Evolutionary conservation across 2,329 filamentous ascomycete genomes (phyloP).

Genomic region (Curvularia lunata): DNA sequence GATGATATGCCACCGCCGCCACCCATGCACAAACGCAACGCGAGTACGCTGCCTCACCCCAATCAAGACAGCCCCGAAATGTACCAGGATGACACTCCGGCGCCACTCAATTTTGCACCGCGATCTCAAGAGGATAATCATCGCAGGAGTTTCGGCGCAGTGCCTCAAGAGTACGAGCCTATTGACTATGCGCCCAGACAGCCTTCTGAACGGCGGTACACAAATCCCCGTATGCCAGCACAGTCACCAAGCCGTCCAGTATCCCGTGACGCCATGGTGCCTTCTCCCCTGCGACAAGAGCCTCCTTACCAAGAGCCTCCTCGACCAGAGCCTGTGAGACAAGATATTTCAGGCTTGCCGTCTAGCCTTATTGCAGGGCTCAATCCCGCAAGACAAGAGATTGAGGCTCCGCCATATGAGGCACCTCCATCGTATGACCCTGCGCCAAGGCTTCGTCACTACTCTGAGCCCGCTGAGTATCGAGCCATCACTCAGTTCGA

Average conservation of each 20-base stretch:
- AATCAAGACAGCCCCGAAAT: conserved; percentile 28
- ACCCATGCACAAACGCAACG: conserved; percentile 47
- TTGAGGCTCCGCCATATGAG: conserved; percentile 33
- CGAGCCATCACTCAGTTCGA: conserved; percentile 43
- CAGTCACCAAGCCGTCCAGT: conserved; percentile 40
- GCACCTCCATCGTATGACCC: conserved; percentile 30
- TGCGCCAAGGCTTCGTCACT: conserved; percentile 37
- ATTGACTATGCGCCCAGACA: conserved; percentile 33
- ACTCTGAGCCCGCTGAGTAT: conserved; percentile 46
- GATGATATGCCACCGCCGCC: conserved; percentile 57
- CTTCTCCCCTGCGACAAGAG: conserved; percentile 27
- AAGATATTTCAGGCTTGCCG: conserved; percentile 36
- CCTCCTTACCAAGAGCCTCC: conserved; percentile 37
- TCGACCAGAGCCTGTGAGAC: conserved; percentile 40
- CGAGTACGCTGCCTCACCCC: conserved; percentile 38
- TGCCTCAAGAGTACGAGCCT: conserved; percentile 34
- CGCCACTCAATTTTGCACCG: conserved; percentile 40
- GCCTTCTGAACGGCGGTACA: conserved; percentile 43
- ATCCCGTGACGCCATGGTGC: conserved; percentile 43
- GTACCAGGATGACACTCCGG: conserved; percentile 40
- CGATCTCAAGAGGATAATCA: conserved; percentile 39
- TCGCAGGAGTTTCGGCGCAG: conserved; percentile 30
- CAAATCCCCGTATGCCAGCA: conserved; percentile 31
- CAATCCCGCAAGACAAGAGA: conserved; percentile 32
- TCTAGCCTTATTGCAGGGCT: conserved; percentile 43